Base-by-base conservation (phyloP, 169 alveolate species). In the Eimeria necatrix region DNA sequence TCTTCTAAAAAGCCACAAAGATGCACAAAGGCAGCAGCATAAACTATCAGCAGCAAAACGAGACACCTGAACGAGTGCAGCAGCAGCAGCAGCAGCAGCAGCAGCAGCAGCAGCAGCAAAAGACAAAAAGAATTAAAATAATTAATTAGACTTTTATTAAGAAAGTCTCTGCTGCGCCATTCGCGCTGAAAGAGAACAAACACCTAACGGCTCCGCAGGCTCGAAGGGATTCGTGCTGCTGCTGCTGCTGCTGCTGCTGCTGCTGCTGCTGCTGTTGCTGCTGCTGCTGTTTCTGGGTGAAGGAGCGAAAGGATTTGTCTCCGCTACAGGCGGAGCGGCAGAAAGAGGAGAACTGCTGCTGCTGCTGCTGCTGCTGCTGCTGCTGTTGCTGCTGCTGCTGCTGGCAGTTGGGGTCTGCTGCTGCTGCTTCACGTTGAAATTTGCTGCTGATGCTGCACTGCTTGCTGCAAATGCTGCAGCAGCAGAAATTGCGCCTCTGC, bases 311-410 rank as follows among this genome's bases (percentile, higher is more conserved):
- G 14, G 56, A 32, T 32, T 18, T 16, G 86, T 32, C 61, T 76
- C 41, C 22, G 86, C n/a, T 3, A 60, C 3, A 4, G 86, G 86
- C 14, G 41, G 76, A 8, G 41, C 76, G 24, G 76, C 76, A 9
- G 41, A 5, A 8, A 5, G 41, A 14, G 26, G 76, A 9, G 76
- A 64, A 5, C 61, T 76, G 86, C 86, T 76, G 86, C 86, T 76
- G 86, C 60, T 76, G 61, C 26, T 76, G 64, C 86, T 76, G 86
- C 60, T 46, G 56, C 41, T 76, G 64, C 64, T 76, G 86, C 86
- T 46, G 61, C 32, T 76, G 86, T 60, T 46, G 56, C 26, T 76
- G 64, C 64, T 41, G 53, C 84, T 5, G 61, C 20, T 4, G 86
- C 24, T 3, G 22, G 24, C 12, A n/a, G n/a, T n/a, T n/a, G n/a